Base-by-base conservation (phyloP, 2,329 filamentous ascomycete genomes). In the Calonectria multiphialidica region DNA sequence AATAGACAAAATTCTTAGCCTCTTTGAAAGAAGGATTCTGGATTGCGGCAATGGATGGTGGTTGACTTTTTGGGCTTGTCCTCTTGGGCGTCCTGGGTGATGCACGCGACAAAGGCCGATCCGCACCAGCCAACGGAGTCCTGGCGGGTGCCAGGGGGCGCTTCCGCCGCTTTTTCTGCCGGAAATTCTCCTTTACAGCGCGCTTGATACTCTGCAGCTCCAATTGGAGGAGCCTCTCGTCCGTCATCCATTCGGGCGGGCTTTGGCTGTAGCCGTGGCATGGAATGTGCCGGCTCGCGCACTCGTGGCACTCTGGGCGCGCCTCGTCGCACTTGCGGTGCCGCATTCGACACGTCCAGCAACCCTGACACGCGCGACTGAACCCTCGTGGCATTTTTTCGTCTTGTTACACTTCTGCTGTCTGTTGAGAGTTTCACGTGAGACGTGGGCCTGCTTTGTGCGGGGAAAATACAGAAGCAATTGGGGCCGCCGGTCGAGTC, bases 201-300 rank as follows among this genome's bases (percentile, higher is more conserved):
- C 71, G 62, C 47, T 78, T 78, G 70, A 78, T 77, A 16, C 74
- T 74, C 25, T 71, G 68, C 18, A 78, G 55, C 62, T 78, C 76
- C 72, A 78, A 78, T 50, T 83, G 82, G 44, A 82, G 74, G 66
- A 77, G 70, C 4, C 63, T 23, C 30, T 68, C 50, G 44, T 72
- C 71, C 63, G 83, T 82, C n/a, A 82, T 80, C 81, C 82, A 84
- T 2, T 73, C 73, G 2, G 72, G 70, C 1, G 83, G 83, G 80
- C 83, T 82, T 13, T 80, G 76, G 5, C 81, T 82, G 35, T 78
- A 79, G 4, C 76, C 76, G 40, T 77, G 71, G 55, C 76, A 79
- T 74, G 74, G 16, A 57, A 57, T 18, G 73, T 40, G 59, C 71
- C 73, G 49, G 47, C 65, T 74, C 33, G 61, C 72, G 69, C 78